Base-by-base conservation (phyloP, 2,329 filamentous ascomycete species). In the Colletotrichum cordylinicola region DNA sequence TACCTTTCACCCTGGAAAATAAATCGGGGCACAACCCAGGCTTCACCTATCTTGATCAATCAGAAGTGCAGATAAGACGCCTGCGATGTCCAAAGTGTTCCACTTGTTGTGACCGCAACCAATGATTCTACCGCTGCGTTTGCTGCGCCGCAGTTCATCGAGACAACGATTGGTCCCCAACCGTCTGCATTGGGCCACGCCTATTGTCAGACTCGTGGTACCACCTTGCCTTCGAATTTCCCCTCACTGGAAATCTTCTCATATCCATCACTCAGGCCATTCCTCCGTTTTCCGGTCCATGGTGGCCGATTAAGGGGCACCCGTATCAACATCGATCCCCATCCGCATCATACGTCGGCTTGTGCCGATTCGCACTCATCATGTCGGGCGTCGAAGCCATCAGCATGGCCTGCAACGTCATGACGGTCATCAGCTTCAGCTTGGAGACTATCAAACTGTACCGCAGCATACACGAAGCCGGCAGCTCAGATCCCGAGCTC, bases 351-450 rank as follows among this genome's bases (percentile, higher is more conserved):
- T 0, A n/a, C 39, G 1, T n/a, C 8, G 39, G 16, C 18, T 43
- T 18, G 9, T n/a, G 18, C 39, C 39, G 8, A n/a, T 6, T 43
- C 18, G 0, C 5, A 0, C 3, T 80, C 16, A 60, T 4, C 33
- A 71, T 71, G 69, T 39, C 69, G 3, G 43, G 69, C 0, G 16
- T 71, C 21, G 69, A 66, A 2, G 69, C 24, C 27, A 12, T 71
- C 7, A 6, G 69, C 21, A 6, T 66, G 12, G 60, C 18, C 16
- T 71, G 60, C 61, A 72, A 67, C 8, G 33, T 72, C 27, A 66
- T 71, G 43, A 31, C 52, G 31, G 37, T 66, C 8, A 66, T 71
- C 31, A 66, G 39, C n/a, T 71, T 65, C 2, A 8, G 39, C 8
- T 12, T 35, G 7, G 69, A 43, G 10, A 55, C 39, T 0, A 8